A percentile compares a stretch with the other conserved stretches of the same genome.
phyloP scores from a whole-genome alignment of 768 basidiomycete species.

The Inosperma sp. region DNA sequence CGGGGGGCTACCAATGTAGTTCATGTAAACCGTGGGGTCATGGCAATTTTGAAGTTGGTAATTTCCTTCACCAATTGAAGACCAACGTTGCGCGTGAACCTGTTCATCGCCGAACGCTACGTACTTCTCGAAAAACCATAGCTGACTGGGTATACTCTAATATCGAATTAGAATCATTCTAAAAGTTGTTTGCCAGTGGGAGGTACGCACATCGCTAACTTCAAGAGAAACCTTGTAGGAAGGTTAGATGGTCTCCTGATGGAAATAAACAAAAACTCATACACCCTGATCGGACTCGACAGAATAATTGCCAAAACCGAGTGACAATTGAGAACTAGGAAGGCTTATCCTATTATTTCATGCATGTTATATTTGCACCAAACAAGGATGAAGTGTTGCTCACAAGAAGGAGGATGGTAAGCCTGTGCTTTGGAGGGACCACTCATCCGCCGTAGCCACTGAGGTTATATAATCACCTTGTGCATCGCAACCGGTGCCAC shows the following conservation, averaged over 20 bases:
- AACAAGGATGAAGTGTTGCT: not conserved
- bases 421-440: not conserved
- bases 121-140: not conserved
- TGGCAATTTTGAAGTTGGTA: not conserved
- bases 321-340: not conserved
- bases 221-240: not conserved
- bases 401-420: not conserved
- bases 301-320: too few relatives aligned
- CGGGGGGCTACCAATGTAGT: not conserved
- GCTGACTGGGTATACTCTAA: not conserved
- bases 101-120: not conserved
- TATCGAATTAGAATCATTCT: not conserved
- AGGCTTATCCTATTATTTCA: not conserved
- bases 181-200: not conserved
- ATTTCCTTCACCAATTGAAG: not conserved
- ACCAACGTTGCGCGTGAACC: not conserved
- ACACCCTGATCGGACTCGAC: not conserved
- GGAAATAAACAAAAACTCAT: too few relatives aligned
- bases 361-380: not conserved
- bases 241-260: not conserved
- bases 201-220: not conserved
- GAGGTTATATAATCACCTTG: not conserved
- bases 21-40: not conserved
- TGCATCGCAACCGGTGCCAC: not conserved
- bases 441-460: not conserved